phyloP scores from a whole-genome alignment of 1,139 yeast genomes.

The Debaryomycetaceae sp. region DNA sequence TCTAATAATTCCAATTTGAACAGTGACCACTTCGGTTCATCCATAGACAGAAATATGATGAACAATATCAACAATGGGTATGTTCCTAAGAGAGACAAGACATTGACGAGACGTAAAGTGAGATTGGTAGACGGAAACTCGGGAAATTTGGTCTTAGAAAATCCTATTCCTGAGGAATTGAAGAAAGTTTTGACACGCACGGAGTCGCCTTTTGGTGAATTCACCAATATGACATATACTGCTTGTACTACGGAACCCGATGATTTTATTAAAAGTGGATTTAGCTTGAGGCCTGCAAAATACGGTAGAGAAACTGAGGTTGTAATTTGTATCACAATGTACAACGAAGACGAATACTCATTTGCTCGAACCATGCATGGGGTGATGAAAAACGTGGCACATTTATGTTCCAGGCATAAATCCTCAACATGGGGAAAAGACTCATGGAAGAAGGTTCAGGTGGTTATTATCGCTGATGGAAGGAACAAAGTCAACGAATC shows the following conservation, averaged over 20 bases:
- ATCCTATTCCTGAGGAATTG: conserved; percentile 88
- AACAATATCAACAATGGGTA: conserved; percentile 38
- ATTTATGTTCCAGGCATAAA: conserved; percentile 73
- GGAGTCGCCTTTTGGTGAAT: conserved; percentile 78
- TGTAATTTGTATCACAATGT: conserved; percentile 90
- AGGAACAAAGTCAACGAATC: conserved; percentile 81
- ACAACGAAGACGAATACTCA: conserved; percentile 86
- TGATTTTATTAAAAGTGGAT: conserved; percentile 74
- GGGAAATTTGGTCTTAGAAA: conserved; percentile 83
- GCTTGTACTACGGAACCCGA: conserved; percentile 93
- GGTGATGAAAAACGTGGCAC: conserved; percentile 87
- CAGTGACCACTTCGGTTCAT: conserved; percentile 41
- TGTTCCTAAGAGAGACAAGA: conserved; percentile 36
- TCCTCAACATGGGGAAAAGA: conserved; percentile 92
- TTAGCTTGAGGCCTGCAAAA: conserved; percentile 78
- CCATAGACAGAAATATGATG: conserved; percentile 48
- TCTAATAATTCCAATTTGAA: conserved; percentile 19
- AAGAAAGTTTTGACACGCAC: conserved; percentile 74
- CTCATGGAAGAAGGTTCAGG: conserved; percentile 94
- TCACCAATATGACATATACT: conserved; percentile 89
- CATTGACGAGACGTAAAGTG: conserved; percentile 48
- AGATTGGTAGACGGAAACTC: conserved; percentile 56
- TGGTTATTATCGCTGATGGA: conserved; percentile 88
- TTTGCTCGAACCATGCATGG: conserved; percentile 92
- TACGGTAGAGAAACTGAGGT: conserved; percentile 86